These are phyloP conservation scores for Gracilaria gracilis DNA, from an alignment of 23 red algal genomes.

Conservation along the genomic window DNA sequence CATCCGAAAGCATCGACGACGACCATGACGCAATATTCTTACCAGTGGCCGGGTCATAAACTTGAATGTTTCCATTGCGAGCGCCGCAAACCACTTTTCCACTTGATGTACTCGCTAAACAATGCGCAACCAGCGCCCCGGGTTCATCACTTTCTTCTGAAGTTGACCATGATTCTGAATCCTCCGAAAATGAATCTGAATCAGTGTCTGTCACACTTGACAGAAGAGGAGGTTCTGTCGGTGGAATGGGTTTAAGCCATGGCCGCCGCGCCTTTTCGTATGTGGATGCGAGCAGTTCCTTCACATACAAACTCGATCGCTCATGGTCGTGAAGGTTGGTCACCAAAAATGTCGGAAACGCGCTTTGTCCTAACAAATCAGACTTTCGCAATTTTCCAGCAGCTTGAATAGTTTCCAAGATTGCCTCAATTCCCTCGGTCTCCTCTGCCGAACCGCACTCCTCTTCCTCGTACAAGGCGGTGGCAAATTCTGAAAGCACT, in stretches of 20 bases:
- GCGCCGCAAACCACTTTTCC: slow-evolving; percentile 61
- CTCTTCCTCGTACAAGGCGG: slow-evolving; percentile 36
- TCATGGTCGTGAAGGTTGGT: slow-evolving; percentile 11
- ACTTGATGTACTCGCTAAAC: slow-evolving; percentile 30
- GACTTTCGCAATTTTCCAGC: slow-evolving; percentile 32
- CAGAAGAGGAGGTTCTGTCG: background rate
- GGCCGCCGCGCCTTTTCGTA: slow-evolving; percentile 64
- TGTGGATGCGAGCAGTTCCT: slow-evolving; percentile 34
- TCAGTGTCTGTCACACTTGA: slow-evolving; percentile 27
- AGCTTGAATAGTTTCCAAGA: slow-evolving; percentile 37
- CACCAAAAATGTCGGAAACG: slow-evolving; percentile 51
- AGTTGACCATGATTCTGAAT: background rate
- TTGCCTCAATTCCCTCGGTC: slow-evolving; percentile 20
- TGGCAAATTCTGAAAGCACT: slow-evolving; percentile 37
- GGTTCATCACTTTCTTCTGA: slow-evolving; percentile 3
- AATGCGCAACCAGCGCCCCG: background rate
- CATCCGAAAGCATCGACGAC: slow-evolving; percentile 14
- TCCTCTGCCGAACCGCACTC: slow-evolving; percentile 14
- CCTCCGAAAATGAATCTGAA: slow-evolving; percentile 3
- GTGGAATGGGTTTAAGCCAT: slow-evolving; percentile 42
- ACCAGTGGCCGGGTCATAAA: slow-evolving; percentile 38
- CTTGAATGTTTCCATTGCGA: slow-evolving; percentile 43
- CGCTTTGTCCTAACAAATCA: slow-evolving; percentile 10
- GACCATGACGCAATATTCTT: slow-evolving; percentile 48
- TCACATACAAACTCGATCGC: slow-evolving; percentile 3